Evolutionary conservation across 2,329 filamentous ascomycete genomes (phyloP).

Genomic region (Pezizomycotina sp.): DNA sequence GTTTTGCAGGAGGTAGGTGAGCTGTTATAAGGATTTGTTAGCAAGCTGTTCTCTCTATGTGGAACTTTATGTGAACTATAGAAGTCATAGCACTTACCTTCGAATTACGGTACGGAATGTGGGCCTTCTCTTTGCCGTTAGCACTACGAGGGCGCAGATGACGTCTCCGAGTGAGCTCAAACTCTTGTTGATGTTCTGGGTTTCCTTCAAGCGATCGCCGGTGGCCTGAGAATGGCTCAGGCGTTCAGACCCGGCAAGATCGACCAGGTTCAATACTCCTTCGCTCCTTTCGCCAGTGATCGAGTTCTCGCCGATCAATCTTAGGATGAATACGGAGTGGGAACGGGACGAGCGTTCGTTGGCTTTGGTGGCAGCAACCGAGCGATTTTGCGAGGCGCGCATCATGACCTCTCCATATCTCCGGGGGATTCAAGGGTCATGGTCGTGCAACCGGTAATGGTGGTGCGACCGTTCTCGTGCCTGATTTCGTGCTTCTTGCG

Average conservation of each 20-base stretch:
- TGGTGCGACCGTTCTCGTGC: conserved; percentile 77
- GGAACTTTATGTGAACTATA: neutral
- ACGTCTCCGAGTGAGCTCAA: conserved; percentile 86
- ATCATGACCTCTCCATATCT: conserved; percentile 65
- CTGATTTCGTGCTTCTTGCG: conserved; percentile 79
- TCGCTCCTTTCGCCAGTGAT: conserved; percentile 72
- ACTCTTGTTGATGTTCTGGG: conserved; percentile 93
- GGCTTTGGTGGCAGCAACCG: conserved; percentile 89
- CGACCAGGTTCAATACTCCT: conserved; percentile 86
- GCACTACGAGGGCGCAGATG: conserved; percentile 79
- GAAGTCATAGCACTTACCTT: conserved; percentile 41
- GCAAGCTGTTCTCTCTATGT: neutral
- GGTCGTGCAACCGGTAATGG: conserved; percentile 60
- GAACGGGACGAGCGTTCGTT: conserved; percentile 90
- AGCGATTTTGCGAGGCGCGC: conserved; percentile 69
- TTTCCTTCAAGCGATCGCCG: conserved; percentile 78
- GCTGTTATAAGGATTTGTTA: conserved; percentile 32
- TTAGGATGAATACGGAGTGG: conserved; percentile 88
- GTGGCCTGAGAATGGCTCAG: conserved; percentile 74
- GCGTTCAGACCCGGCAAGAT: conserved; percentile 83
- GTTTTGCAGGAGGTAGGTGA: conserved; percentile 89
- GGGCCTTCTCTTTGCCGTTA: conserved; percentile 56
- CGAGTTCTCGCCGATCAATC: conserved; percentile 46
- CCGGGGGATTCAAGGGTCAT: conserved; percentile 62
- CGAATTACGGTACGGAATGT: conserved; percentile 88